Evolutionary conservation across 202 grass and related monocot species (phyloP).

Genomic region (Saccharum hybrid): DNA sequence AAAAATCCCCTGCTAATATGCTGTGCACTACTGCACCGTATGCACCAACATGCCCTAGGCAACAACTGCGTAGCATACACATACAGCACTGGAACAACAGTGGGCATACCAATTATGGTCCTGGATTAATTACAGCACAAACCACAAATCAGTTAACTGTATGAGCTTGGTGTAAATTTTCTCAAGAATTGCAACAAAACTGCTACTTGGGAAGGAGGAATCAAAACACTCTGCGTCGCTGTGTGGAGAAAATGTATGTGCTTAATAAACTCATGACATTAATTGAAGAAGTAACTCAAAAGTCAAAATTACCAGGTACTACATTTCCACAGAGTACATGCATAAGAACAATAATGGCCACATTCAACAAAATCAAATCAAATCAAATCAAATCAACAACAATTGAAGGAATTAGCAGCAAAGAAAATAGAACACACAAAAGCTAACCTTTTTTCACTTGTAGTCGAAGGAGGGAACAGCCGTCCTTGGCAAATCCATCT

Average conservation of each 20-base stretch:
- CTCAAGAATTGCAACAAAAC: not conserved
- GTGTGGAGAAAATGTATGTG: not conserved
- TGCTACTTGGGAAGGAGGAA: not conserved
- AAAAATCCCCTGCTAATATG: not conserved
- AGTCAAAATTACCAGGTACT: not conserved
- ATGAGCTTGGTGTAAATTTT: not conserved
- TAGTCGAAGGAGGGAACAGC: conserved; percentile 61
- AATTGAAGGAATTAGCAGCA: not conserved
- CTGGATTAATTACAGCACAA: not conserved
- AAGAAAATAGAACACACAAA: not conserved
- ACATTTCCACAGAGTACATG: not conserved
- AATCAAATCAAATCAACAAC: not conserved
- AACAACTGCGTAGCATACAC: not conserved
- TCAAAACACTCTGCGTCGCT: not conserved
- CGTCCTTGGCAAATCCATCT: conserved; percentile 58
- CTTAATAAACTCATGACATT: not conserved
- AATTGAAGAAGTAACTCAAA: not conserved
- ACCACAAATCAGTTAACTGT: not conserved
- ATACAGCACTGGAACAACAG: not conserved
- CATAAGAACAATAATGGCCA: not conserved
- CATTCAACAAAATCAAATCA: not conserved
- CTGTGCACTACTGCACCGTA: not conserved
- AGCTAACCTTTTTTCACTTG: conserved; percentile 42
- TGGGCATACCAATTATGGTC: not conserved
- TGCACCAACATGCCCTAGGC: not conserved